phyloP scores from a whole-genome alignment of 2,329 filamentous ascomycete genomes.

The Trichoderma atroviride region DNA sequence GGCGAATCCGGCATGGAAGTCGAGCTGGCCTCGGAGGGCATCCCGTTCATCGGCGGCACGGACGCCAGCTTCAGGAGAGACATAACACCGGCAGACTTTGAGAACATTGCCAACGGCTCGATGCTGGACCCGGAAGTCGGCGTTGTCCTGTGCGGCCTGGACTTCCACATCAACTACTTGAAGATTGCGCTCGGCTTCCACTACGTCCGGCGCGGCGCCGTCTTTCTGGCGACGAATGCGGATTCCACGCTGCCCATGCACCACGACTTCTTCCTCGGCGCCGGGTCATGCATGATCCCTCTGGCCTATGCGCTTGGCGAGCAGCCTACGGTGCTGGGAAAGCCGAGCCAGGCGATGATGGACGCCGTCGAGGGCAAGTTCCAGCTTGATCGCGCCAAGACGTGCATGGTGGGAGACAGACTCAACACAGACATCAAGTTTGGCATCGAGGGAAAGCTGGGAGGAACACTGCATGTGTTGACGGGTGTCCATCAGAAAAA shows the following conservation, averaged over 20 bases:
- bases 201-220: slow-evolving; percentile 79
- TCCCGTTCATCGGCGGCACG: slow-evolving; percentile 84
- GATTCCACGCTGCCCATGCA: slow-evolving; percentile 87
- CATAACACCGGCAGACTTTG: slow-evolving; percentile 79
- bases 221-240: slow-evolving; percentile 90
- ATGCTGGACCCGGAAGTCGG: slow-evolving; percentile 85
- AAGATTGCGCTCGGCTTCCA: slow-evolving; percentile 85
- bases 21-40: slow-evolving; percentile 77
- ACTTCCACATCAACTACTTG: slow-evolving; percentile 94
- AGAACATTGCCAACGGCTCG: slow-evolving; percentile 72
- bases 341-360: slow-evolving; percentile 99
- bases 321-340: slow-evolving; percentile 79
- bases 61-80: slow-evolving; percentile 77
- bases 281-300: slow-evolving; percentile 79
- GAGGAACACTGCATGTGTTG: slow-evolving; percentile 86
- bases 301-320: slow-evolving; percentile 70
- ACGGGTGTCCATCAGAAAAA: slow-evolving; percentile 87
- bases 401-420: slow-evolving; percentile 95
- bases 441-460: slow-evolving; percentile 85
- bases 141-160: slow-evolving; percentile 84
- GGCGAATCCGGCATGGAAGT: slow-evolving; percentile 90
- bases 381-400: slow-evolving; percentile 76
- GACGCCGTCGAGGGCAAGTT: slow-evolving; percentile 97
- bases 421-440: slow-evolving; percentile 96
- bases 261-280: slow-evolving; percentile 85